These are phyloP conservation scores for Spathaspora sp. DNA, from an alignment of 805 yeast species.

Conservation along the genomic window DNA sequence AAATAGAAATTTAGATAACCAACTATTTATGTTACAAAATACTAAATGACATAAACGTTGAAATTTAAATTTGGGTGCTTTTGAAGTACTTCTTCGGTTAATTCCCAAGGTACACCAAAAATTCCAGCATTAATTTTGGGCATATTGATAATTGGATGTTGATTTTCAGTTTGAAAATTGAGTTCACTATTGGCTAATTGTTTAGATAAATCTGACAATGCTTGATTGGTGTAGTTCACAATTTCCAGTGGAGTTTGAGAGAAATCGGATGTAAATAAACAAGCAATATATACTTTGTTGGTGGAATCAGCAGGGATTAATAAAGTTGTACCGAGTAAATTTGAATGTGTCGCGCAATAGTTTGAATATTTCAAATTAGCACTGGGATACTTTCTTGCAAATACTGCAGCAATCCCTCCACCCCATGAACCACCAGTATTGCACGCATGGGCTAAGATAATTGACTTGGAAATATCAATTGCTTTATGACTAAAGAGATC, in stretches of 20 bases:
- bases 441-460: slow-evolving; percentile 73
- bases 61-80: slow-evolving; percentile 26
- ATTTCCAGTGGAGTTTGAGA: slow-evolving; percentile 44
- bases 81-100: slow-evolving; percentile 53
- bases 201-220: slow-evolving; percentile 43
- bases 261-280: slow-evolving; percentile 66
- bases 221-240: slow-evolving; percentile 45
- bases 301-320: slow-evolving; percentile 38
- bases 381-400: slow-evolving; percentile 51
- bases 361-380: slow-evolving; percentile 49
- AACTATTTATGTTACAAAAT: neutral
- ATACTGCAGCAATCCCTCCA: slow-evolving; percentile 70
- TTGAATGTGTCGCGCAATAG: slow-evolving; percentile 32
- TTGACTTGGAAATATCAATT: slow-evolving; percentile 17
- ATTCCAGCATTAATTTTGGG: slow-evolving; percentile 82
- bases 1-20: too few species aligned
- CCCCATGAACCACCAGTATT: slow-evolving; percentile 82
- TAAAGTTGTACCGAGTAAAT: slow-evolving; percentile 54
- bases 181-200: slow-evolving; percentile 24
- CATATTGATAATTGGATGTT: slow-evolving; percentile 44
- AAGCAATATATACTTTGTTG: slow-evolving; percentile 42
- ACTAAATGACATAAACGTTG: slow-evolving; percentile 45
- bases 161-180: slow-evolving; percentile 8
- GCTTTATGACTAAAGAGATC: slow-evolving; percentile 46
- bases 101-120: slow-evolving; percentile 74